Evolutionary conservation across 1,284 basidiomycete species (phyloP).

Genomic region (Austroboletus rostrupii): DNA sequence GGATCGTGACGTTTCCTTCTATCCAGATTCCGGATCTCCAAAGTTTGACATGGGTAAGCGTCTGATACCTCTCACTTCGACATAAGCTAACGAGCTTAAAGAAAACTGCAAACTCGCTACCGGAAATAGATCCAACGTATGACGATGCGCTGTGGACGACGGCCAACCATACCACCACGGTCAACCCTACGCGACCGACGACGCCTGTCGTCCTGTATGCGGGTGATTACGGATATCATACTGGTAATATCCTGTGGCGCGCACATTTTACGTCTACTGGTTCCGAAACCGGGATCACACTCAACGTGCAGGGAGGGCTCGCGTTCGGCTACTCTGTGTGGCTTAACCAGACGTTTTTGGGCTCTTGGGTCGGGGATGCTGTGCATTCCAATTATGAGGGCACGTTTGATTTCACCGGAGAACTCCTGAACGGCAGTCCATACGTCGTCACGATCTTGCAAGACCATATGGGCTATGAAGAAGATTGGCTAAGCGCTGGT

Average conservation of each 20-base stretch:
- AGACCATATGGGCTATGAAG: slow-evolving; percentile 53
- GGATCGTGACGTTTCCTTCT: slow-evolving; percentile 10
- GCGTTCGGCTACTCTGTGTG: slow-evolving; percentile 49
- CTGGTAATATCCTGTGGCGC: slow-evolving; percentile 53
- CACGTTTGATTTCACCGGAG: slow-evolving; percentile 26
- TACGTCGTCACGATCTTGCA: slow-evolving; percentile 50
- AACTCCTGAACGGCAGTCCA: slow-evolving; percentile 23
- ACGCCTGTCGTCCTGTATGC: slow-evolving; percentile 45
- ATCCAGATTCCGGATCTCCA: slow-evolving; percentile 20
- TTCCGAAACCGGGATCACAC: slow-evolving; percentile 37
- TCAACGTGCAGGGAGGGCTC: slow-evolving; percentile 42
- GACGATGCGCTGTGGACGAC: slow-evolving; percentile 37
- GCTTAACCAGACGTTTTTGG: slow-evolving; percentile 46
- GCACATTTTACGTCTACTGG: slow-evolving; percentile 45
- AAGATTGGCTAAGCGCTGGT: slow-evolving; percentile 38
- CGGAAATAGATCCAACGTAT: slow-evolving; percentile 26
- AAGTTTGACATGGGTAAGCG: slow-evolving; percentile 18
- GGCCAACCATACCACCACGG: slow-evolving; percentile 35
- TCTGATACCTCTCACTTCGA: not conserved
- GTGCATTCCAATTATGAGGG: slow-evolving; percentile 31
- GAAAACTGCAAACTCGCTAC: slow-evolving; percentile 26
- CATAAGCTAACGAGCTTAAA: slow-evolving; percentile 10
- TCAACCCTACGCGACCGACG: slow-evolving; percentile 34
- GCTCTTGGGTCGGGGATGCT: slow-evolving; percentile 44
- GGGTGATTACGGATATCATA: slow-evolving; percentile 53